Percentiles rank a stretch among this genome's conserved stretches.
Conservation (phyloP, 768 basidiomycete genomes). For the Mycena rebaudengoi region DNA sequence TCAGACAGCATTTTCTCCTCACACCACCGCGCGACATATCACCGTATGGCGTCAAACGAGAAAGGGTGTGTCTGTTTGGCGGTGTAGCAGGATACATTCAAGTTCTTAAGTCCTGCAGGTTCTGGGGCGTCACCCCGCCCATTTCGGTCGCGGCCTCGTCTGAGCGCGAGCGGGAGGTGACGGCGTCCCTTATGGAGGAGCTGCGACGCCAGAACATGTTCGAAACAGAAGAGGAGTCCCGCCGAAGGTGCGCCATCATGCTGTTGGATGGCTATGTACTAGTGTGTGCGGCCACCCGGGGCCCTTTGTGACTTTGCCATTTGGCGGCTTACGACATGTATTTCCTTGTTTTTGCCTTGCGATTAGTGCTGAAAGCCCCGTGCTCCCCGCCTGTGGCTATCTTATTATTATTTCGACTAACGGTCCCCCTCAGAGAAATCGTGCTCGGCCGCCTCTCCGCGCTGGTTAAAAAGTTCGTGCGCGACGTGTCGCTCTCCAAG, state of each 20-base stretch:
- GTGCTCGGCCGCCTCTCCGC: constrained; percentile 90
- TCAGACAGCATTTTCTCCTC: not conserved
- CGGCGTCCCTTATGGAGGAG: constrained; percentile 87
- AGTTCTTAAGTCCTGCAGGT: constrained; percentile 48
- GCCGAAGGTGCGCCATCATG: constrained; percentile 80
- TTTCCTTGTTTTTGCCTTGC: not conserved
- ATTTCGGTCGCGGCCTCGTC: constrained; percentile 80
- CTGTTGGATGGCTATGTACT: not conserved
- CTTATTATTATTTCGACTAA: not conserved
- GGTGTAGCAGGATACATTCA: too few species aligned
- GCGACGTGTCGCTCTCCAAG: constrained; percentile 74
- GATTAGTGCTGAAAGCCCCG: not conserved
- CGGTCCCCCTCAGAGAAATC: constrained; percentile 72
- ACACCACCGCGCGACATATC: not conserved
- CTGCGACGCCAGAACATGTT: constrained; percentile 85
- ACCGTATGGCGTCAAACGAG: constrained; percentile 10
- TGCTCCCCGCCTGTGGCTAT: not conserved
- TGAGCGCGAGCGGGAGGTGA: constrained; percentile 83
- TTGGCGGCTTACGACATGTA: constrained; percentile 6
- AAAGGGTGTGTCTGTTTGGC: not conserved
- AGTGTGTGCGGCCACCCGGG: too few species aligned
- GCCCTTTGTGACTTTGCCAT: not conserved
- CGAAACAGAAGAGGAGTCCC: constrained; percentile 88
- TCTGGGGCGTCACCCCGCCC: constrained; percentile 85
- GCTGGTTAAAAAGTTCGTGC: constrained; percentile 93